phyloP scores from a whole-genome alignment of 306 rosid genomes.

The Vigna unguiculata region DNA sequence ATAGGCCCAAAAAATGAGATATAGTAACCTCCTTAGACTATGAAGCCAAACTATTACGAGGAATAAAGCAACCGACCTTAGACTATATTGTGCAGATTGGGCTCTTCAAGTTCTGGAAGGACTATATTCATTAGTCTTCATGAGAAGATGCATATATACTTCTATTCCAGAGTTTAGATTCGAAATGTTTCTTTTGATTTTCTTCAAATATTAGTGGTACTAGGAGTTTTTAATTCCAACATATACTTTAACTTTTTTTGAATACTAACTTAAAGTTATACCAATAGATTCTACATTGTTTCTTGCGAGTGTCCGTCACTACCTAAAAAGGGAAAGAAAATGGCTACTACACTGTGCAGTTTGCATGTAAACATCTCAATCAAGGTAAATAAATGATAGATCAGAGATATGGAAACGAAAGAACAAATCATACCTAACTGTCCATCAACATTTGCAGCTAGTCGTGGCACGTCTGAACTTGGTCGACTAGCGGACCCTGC shows the following conservation, averaged over 20 bases:
- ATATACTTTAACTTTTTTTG: not conserved
- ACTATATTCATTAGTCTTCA: conserved; percentile 16
- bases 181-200: conserved; percentile 21
- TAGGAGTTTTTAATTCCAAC: not conserved
- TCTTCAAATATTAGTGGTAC: conserved; percentile 2
- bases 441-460: conserved; percentile 70
- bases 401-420: conserved; percentile 12
- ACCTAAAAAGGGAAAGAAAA: not conserved
- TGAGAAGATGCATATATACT: conserved; percentile 20
- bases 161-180: conserved; percentile 2
- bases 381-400: conserved; percentile 25
- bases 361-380: conserved; percentile 29
- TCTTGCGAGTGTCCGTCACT: not conserved
- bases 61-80: conserved; percentile 43
- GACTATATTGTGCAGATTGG: conserved; percentile 10
- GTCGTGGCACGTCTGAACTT: conserved; percentile 83
- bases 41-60: conserved; percentile 3
- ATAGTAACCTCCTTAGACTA: conserved; percentile 2
- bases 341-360: not conserved
- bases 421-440: conserved; percentile 64
- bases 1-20: conserved; percentile 8
- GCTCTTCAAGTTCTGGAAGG: conserved; percentile 27
- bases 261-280: not conserved
- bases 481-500: conserved; percentile 94
- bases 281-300: not conserved